Base-by-base conservation (phyloP, 129 eudicot species). In the Calendula officinalis region DNA sequence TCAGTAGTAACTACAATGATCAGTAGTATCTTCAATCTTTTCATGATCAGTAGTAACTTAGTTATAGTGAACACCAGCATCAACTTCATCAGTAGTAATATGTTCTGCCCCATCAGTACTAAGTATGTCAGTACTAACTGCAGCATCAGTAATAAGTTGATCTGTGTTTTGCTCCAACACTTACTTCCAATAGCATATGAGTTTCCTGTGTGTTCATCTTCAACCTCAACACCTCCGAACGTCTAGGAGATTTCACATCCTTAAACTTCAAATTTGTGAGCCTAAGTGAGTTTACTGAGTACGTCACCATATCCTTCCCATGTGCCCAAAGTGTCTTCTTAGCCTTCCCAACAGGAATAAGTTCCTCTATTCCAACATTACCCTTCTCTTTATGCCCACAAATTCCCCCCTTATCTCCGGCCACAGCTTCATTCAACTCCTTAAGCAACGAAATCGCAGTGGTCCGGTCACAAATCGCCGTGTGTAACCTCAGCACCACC, bases 281-380 rank as follows among this genome's bases (percentile, higher is more conserved):
- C 68, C 78, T 70, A 5, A 84, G 53, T 2, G 86, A 80, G 74
- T 67, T 75, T 3, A 80, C 66, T 0, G 83, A 80, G 69, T 84
- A 84, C 6, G 81, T 74, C 13, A 84, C 33, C 81, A 66, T 74
- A 67, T 84, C 90, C 69, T 73, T 11, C 54, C 90, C 90, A 76
- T 77, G 83, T 1, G 81, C 83, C 90, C 86, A 84, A 33, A 84
- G n/a, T 15, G 86, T 61, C 76, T 84, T 84, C 66, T 84, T 84
- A 34, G 73, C 49, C 72, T 62, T 59, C 57, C 83, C 90, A 60
- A 38, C 17, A 2, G 86, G 90, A 47, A 84, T 63, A 62, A 84
- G 77, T 35, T 68, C 77, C 46, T 84, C 90, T 7, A 84, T 84
- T 60, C 83, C 90, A 65, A 64, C 48, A 44, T 68, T 74, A 49